Evolutionary conservation across 2,329 filamentous ascomycete genomes (phyloP), one percentile per base, ranked within the genome.

Genomic region (Lachnellula occidentalis): DNA sequence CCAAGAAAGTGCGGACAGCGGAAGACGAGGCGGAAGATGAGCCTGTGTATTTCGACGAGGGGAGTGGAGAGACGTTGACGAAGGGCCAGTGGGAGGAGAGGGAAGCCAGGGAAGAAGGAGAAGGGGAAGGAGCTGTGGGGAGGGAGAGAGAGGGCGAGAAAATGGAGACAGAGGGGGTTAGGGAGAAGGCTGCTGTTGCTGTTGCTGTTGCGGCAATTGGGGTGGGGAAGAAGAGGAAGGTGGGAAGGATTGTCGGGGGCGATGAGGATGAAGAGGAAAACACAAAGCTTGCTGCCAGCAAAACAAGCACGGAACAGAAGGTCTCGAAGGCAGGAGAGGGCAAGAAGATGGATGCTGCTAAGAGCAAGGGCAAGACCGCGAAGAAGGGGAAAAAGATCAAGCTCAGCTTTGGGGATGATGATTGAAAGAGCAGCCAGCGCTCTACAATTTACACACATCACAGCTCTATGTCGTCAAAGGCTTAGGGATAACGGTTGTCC

Each of bases 21-120:
- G 83, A 86, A 61, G 85, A 85, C 41, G 83, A 90, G 57, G 87
- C 86, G 12, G 88, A 92, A 62, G 88, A 92, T 68, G 85, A 78
- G 48, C 89, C 89, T 0, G 77, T 90, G 0, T 83, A 90, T 50
- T 82, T 94, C 4, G 81, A 92, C 61, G 88, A 90, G 67, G 76
- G 80, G 4, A 87, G 83, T 48, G 86, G 89, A 52, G 78, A 85
- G 31, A 78, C 68, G 4, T 55, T 63, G 49, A 69, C 72, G 34
- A 70, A 68, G 45, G 67, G 68, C 15, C 69, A 71, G 54, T 64
- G 58, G 67, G 65, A 58, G 60, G 67, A 66, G 50, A 66, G 66
- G 48, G 69, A 68, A 48, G 61, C 64, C 53, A 63, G 60, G 7
- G 60, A 58, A 9, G 61, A 57, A 22, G 37, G 27, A 17, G 60